phyloP scores from a whole-genome alignment of 306 rosid genomes.

The Potentilla sterilis region DNA sequence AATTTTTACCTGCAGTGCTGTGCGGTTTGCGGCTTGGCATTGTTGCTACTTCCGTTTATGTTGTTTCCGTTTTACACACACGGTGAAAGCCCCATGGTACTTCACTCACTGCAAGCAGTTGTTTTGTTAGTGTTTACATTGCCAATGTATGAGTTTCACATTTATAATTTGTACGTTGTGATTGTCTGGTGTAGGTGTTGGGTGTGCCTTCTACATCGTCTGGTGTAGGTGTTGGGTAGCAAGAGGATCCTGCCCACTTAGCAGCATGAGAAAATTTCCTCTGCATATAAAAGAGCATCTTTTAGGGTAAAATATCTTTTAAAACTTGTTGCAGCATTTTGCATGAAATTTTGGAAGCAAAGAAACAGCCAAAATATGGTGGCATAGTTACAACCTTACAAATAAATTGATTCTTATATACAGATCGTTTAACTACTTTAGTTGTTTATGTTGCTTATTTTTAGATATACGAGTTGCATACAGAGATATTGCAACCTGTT shows the following conservation, averaged over 20 bases:
- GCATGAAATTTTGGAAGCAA: background rate
- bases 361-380: background rate
- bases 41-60: constrained; percentile 65
- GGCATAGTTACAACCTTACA: background rate
- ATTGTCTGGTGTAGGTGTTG: constrained; percentile 60
- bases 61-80: constrained; percentile 70
- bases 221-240: constrained; percentile 9
- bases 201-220: constrained; percentile 54
- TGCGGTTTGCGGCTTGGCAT: constrained; percentile 66
- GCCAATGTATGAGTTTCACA: too few relatives aligned
- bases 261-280: background rate
- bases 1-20: constrained; percentile 54
- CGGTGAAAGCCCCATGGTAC: constrained; percentile 61
- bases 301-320: background rate
- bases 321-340: background rate
- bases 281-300: background rate
- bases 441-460: background rate
- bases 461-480: background rate
- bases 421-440: too few relatives aligned
- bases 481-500: background rate
- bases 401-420: too few relatives aligned
- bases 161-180: background rate
- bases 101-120: constrained; percentile 20
- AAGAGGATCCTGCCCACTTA: background rate
- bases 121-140: background rate